Evolutionary conservation across 345 rosid species (phyloP), one percentile per base, ranked within the genome.

Genomic region (Tarenaya hassleriana): DNA sequence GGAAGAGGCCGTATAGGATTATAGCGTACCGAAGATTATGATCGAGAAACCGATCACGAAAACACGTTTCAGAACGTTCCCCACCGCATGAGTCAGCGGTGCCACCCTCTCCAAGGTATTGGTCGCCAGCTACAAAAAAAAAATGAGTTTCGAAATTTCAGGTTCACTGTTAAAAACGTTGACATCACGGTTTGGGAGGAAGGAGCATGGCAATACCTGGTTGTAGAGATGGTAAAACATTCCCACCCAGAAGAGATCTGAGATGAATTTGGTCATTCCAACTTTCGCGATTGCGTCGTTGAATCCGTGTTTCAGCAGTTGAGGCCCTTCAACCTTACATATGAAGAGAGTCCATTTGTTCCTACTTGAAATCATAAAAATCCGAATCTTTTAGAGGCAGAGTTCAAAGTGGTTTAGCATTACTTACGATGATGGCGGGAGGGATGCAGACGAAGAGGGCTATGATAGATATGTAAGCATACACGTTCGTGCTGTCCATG

Each of bases 161-260:
- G n/a, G n/a, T n/a, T n/a, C n/a, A n/a, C n/a, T n/a, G n/a, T n/a
- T n/a, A n/a, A n/a, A n/a, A n/a, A n/a, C n/a, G n/a, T n/a, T n/a
- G n/a, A n/a, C n/a, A n/a, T n/a, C n/a, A n/a, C 29, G 29, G 29
- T 2, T 24, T 9, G 4, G 10, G 19, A 34, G 10, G 5, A 17
- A 5, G 8, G 7, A n/a, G n/a, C n/a, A 1, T 17, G 11, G 7
- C 0, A 12, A n/a, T 51, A 82, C 98, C 98, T 91, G 98, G 64
- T 87, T 91, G 75, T 87, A 91, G 56, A 91, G 96, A 66, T 91
- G 96, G 75, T 87, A 87, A 62, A 91, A 91, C 96, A 91, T 83
- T 57, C 98, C 98, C 24, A 91, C 95, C 98, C 96, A 91, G 29
- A 91, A 87, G 56, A 91, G 98, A 75, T 91, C 95, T 12, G 96